Percentiles rank a stretch among this genome's conserved stretches.
These are phyloP conservation scores for Strobilomyces confusus DNA, from an alignment of 768 basidiomycete species.

Conservation along the genomic window DNA sequence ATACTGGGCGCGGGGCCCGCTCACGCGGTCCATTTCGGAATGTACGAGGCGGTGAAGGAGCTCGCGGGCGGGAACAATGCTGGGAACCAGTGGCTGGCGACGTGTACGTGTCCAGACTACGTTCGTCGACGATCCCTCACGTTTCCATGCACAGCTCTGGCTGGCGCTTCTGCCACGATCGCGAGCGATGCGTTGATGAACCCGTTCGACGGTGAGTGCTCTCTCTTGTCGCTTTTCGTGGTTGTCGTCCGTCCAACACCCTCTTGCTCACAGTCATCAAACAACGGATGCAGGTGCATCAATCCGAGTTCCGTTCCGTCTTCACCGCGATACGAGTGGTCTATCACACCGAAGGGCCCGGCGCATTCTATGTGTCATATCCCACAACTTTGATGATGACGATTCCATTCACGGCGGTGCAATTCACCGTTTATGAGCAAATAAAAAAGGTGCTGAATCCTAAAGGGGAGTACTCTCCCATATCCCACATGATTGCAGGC, in stretches of 20 bases:
- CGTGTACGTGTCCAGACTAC: conserved; percentile 54
- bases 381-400: conserved; percentile 96
- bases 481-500: conserved; percentile 88
- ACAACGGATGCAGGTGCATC: conserved; percentile 98
- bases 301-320: conserved; percentile 87
- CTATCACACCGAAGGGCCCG: conserved; percentile 78
- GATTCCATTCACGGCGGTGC: conserved; percentile 97
- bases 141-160: conserved; percentile 60
- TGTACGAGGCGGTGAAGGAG: conserved; percentile 93
- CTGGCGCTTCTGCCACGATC: conserved; percentile 92
- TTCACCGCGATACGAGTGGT: conserved; percentile 82
- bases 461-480: conserved; percentile 81
- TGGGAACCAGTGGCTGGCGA: conserved; percentile 82
- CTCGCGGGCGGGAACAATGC: conserved; percentile 76
- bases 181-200: conserved; percentile 98
- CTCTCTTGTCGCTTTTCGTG: not conserved
- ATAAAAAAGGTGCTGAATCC: conserved; percentile 87
- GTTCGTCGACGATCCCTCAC: conserved; percentile 9
- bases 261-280: conserved; percentile 77
- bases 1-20: conserved; percentile 97
- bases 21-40: conserved; percentile 97
- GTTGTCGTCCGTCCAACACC: conserved; percentile 10
- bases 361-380: conserved; percentile 97
- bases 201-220: conserved; percentile 88
- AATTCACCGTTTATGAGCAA: conserved; percentile 95